phyloP scores from a whole-genome alignment of 768 basidiomycete species.

The Agaricus sinodeliciosus region DNA sequence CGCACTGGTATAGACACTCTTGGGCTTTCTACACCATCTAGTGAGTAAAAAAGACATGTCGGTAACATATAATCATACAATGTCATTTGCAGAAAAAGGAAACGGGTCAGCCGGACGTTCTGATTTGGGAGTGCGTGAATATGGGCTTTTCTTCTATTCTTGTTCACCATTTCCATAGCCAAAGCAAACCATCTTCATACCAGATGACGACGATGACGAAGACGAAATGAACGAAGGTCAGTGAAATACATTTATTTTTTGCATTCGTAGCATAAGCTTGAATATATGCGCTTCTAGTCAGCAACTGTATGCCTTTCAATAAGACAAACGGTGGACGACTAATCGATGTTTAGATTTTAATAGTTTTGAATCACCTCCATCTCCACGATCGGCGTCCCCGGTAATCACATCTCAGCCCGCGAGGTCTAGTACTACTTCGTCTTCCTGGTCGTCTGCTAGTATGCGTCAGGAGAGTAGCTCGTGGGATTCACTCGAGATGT shows the following conservation, averaged over 20 bases:
- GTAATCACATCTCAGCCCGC: neutral
- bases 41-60: neutral
- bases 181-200: neutral
- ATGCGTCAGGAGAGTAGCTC: neutral
- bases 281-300: neutral
- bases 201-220: conserved; percentile 5
- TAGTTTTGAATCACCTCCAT: neutral
- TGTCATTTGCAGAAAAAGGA: neutral
- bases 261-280: neutral
- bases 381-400: neutral
- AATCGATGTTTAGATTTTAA: neutral
- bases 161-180: neutral
- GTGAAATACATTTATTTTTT: neutral
- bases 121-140: neutral
- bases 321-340: neutral
- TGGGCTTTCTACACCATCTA: neutral
- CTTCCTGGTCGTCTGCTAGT: conserved; percentile 1
- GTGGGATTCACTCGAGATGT: neutral
- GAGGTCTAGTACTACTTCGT: neutral
- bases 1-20: neutral
- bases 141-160: neutral
- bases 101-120: neutral
- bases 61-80: too few species aligned
- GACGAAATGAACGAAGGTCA: conserved; percentile 1
- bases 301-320: neutral